Conservation (phyloP, 305 asterid species). For the Fraxinus dipetala region DNA sequence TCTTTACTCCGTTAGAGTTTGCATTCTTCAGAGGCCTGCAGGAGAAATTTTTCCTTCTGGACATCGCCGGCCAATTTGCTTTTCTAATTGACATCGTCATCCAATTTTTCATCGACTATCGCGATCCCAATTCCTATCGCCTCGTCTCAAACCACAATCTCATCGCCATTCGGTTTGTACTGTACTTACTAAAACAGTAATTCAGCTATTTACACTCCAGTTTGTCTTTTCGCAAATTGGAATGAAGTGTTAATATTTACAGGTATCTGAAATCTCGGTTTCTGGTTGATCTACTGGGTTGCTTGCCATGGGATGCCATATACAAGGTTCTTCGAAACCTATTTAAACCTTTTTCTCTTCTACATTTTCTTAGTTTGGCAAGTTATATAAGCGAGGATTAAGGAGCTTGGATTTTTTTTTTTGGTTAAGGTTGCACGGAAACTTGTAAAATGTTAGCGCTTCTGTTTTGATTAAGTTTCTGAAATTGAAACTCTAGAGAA, state of each 20-base stretch:
- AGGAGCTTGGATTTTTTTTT: not conserved
- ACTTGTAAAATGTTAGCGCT: not conserved
- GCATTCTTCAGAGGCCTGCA: constrained; percentile 73
- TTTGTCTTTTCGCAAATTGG: not conserved
- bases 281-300: constrained; percentile 54
- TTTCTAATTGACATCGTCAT: constrained; percentile 53
- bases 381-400: not conserved
- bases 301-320: constrained; percentile 75
- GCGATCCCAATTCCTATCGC: constrained; percentile 50
- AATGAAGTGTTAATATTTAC: not conserved
- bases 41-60: constrained; percentile 54
- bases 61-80: constrained; percentile 60
- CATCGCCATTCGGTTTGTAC: constrained; percentile 50
- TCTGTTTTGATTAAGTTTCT: not conserved
- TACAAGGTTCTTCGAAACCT: constrained; percentile 36
- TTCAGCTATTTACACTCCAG: not conserved
- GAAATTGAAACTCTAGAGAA: not conserved
- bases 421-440: not conserved
- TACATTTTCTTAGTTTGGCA: not conserved
- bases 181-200: not conserved
- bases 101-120: constrained; percentile 52
- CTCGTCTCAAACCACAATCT: constrained; percentile 40
- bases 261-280: constrained; percentile 65
- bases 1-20: constrained; percentile 70
- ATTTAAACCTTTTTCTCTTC: not conserved